Evolutionary conservation across 2,329 filamentous ascomycete genomes (phyloP).

Genomic region (Ophiostoma sp.): DNA sequence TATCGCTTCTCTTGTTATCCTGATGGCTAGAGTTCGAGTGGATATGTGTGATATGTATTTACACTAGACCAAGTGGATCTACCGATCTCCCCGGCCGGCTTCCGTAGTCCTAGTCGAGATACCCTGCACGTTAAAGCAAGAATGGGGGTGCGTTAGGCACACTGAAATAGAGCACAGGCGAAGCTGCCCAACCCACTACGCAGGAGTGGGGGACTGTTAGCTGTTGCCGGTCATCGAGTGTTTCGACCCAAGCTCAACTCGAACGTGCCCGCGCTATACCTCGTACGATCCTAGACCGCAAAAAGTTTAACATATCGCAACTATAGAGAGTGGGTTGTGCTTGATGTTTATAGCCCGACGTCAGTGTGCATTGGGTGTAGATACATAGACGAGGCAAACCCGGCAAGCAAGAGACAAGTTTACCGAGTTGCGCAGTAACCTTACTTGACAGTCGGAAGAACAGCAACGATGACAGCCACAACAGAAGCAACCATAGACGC

Average conservation of each 20-base stretch:
- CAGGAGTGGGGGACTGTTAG: not conserved
- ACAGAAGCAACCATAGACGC: not conserved
- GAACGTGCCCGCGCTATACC: not conserved
- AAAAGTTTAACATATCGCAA: not conserved
- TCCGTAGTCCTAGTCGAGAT: not conserved
- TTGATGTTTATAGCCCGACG: too few species aligned
- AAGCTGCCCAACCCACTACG: not conserved
- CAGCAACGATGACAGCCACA: not conserved
- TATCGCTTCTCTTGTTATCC: not conserved
- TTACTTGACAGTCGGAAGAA: not conserved
- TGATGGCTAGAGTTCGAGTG: not conserved
- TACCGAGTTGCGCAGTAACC: not conserved
- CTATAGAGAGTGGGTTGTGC: not conserved
- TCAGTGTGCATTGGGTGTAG: not conserved
- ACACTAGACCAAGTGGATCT: not conserved
- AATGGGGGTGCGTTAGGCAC: not conserved
- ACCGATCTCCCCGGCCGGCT: not conserved
- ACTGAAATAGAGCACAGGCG: not conserved
- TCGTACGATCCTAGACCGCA: not conserved
- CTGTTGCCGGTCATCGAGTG: too few species aligned
- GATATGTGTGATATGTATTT: not conserved
- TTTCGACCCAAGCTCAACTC: too few species aligned
- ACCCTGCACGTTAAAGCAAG: not conserved
- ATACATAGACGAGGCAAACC: conserved; percentile 10
- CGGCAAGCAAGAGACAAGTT: not conserved